phyloP scores from a whole-genome alignment of 2,329 filamentous ascomycete species.

The Akanthomyces lecanii region DNA sequence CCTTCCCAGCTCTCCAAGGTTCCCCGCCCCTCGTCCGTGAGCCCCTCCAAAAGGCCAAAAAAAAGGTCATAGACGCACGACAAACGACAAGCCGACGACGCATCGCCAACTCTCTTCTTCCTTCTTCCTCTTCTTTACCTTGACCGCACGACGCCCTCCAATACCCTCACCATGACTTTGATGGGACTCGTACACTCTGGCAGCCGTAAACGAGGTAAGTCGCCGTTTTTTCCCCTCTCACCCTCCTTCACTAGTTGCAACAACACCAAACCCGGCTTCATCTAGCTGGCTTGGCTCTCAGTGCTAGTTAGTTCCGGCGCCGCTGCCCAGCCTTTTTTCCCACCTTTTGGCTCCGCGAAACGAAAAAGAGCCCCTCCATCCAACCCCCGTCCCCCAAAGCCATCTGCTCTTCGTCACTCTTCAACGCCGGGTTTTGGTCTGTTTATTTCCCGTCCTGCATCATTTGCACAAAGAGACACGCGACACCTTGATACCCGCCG shows the following conservation, averaged over 20 bases:
- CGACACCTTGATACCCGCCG: background rate
- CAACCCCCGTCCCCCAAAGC: background rate
- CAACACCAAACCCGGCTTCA: too few relatives aligned
- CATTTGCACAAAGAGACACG: background rate
- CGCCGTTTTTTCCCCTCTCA: background rate
- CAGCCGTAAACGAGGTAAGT: conserved; percentile 8
- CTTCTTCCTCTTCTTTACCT: background rate
- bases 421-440: background rate
- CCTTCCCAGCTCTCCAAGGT: background rate
- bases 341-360: background rate
- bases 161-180: conserved; percentile 8
- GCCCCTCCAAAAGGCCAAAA: background rate
- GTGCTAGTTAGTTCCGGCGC: background rate
- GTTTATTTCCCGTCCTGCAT: background rate
- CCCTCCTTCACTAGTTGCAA: too few relatives aligned
- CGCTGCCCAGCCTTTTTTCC: background rate
- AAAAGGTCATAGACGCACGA: background rate
- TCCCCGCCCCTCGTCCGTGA: conserved; percentile 5
- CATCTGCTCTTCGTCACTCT: conserved; percentile 1
- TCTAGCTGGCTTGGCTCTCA: background rate
- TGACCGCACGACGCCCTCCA: background rate
- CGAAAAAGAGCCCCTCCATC: conserved; percentile 6
- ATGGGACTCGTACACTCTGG: conserved; percentile 12
- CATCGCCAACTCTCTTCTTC: background rate
- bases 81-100: background rate